Base-by-base conservation (phyloP, 305 asterid species). In the Euphrasia arctica region DNA sequence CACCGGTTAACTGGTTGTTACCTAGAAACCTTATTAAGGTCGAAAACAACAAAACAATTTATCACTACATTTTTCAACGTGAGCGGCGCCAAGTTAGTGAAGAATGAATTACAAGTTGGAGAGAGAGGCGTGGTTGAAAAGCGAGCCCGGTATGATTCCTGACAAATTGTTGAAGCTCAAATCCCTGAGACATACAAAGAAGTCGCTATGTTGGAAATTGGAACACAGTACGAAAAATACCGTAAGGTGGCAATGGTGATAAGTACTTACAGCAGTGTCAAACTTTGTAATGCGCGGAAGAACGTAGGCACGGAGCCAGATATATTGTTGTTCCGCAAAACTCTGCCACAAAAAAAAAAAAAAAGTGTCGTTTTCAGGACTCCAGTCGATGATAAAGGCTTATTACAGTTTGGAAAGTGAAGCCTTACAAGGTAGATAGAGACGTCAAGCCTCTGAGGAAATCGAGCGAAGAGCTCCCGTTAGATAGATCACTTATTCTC, bases 161-260 rank as follows among this genome's bases (percentile, higher is more conserved):
- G 76, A 78, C 83, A 89, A 76, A 74, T 75, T 85, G 79, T 87
- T 89, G 91, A 89, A 89, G 83, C 95, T 85, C 80, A 89, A 77
- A 72, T 89, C 97, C 78, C 97, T 89, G 81, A 70, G 67, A 72
- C 75, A 61, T 47, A 63, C 36, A 62, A 61, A 13, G 55, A 50
- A 50, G 9, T 12, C n/a, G n/a, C n/a, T n/a, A n/a, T n/a, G n/a
- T n/a, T n/a, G n/a, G n/a, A n/a, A n/a, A n/a, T n/a, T n/a, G n/a
- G n/a, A n/a, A n/a, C n/a, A n/a, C n/a, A n/a, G n/a, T n/a, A n/a
- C n/a, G n/a, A n/a, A n/a, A n/a, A n/a, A n/a, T n/a, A n/a, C n/a
- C n/a, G n/a, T n/a, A 63, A 15, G 28, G 12, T 15, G 63, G 63
- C 3, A 29, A 28, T 42, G 18, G 18, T 36, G 48, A 65, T 34